Evolutionary conservation across 768 basidiomycete species (phyloP).

Genomic region (Hydnum rufescens): DNA sequence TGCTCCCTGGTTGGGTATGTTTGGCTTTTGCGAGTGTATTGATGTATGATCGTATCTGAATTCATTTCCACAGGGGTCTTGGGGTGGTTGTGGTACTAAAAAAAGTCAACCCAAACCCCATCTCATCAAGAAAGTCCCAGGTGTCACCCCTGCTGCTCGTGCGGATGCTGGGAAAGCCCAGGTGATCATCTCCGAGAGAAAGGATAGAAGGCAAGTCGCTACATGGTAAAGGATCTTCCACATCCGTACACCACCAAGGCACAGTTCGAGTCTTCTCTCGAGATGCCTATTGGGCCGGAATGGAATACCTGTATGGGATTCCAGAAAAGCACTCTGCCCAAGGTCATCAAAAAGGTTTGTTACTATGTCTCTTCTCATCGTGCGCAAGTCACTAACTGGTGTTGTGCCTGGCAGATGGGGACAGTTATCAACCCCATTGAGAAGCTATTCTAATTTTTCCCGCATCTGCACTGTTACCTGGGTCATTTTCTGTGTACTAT

Average conservation of each 20-base stretch:
- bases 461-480: too few species aligned
- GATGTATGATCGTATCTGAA: neutral
- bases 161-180: conserved; percentile 70
- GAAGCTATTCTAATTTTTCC: too few species aligned
- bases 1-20: conserved; percentile 87
- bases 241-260: conserved; percentile 86
- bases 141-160: conserved; percentile 58
- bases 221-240: conserved; percentile 77
- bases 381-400: too few species aligned
- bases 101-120: conserved; percentile 42
- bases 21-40: too few species aligned
- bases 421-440: too few species aligned
- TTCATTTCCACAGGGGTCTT: conserved; percentile 39
- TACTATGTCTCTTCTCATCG: too few species aligned
- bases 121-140: conserved; percentile 63
- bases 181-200: conserved; percentile 89
- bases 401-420: too few species aligned
- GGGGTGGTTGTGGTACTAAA: conserved; percentile 66
- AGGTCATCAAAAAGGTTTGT: conserved; percentile 68
- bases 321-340: conserved; percentile 68
- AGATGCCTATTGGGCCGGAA: conserved; percentile 65
- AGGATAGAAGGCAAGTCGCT: conserved; percentile 83
- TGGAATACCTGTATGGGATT: conserved; percentile 84
- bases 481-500: too few species aligned
- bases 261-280: conserved; percentile 76